These are phyloP conservation scores for Tricholoma bakamatsutake DNA, from an alignment of 768 basidiomycete species.

Conservation along the genomic window DNA sequence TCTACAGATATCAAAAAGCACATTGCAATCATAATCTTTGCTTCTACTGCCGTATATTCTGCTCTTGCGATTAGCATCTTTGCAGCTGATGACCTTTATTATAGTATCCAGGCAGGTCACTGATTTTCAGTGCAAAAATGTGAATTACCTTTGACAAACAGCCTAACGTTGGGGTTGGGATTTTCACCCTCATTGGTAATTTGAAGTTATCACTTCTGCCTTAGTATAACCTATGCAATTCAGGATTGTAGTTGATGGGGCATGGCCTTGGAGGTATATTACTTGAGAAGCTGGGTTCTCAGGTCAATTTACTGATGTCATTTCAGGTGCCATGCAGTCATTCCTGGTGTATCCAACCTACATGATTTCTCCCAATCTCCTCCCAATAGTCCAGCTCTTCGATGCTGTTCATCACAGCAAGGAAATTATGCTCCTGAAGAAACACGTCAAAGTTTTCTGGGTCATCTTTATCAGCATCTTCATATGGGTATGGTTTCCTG, in stretches of 20 bases:
- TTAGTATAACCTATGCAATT: conserved; percentile 1
- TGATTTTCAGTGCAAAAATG: not conserved
- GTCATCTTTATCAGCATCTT: conserved; percentile 45
- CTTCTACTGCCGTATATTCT: conserved; percentile 52
- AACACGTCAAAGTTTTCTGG: conserved; percentile 57
- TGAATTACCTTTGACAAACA: not conserved
- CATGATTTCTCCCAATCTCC: conserved; percentile 34
- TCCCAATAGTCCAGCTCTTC: conserved; percentile 37
- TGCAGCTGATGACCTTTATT: conserved; percentile 46
- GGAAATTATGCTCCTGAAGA: conserved; percentile 37
- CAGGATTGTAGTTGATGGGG: conserved; percentile 5
- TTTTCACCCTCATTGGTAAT: conserved; percentile 11
- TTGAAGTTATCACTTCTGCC: conserved; percentile 13
- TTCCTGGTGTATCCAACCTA: conserved; percentile 47
- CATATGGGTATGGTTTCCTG: conserved; percentile 51
- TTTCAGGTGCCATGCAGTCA: conserved; percentile 26
- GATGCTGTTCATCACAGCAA: conserved; percentile 38
- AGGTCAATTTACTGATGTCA: conserved; percentile 3
- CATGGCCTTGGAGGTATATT: conserved; percentile 5
- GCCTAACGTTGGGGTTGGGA: conserved; percentile 27
- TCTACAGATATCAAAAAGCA: conserved; percentile 25
- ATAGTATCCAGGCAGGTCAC: conserved; percentile 31
- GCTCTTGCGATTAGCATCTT: conserved; percentile 56
- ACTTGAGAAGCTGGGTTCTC: not conserved
- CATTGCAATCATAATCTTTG: conserved; percentile 56